Evolutionary conservation across 2,329 filamentous ascomycete species (phyloP).

Genomic region (Xylariaceae sp.): DNA sequence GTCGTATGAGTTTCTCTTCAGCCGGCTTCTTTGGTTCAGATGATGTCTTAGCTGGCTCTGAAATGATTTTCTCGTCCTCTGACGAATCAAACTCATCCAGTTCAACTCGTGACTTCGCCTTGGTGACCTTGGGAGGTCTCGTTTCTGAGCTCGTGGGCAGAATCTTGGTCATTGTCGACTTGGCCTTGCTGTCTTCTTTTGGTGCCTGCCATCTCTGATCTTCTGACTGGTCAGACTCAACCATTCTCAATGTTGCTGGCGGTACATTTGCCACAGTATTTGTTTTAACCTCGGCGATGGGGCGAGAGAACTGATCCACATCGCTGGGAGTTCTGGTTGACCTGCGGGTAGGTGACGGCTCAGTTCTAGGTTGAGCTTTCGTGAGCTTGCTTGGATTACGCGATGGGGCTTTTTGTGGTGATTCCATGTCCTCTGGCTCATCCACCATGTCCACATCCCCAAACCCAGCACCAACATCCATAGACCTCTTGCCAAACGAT

Average conservation of each 20-base stretch:
- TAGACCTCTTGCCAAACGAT: constrained; percentile 57
- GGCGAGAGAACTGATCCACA: constrained; percentile 34
- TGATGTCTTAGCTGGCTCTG: constrained; percentile 25
- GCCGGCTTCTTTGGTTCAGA: constrained; percentile 26
- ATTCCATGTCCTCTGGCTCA: constrained; percentile 44
- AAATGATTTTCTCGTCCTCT: constrained; percentile 40
- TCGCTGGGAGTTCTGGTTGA: constrained; percentile 30
- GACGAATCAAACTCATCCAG: constrained; percentile 68
- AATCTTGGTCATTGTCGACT: constrained; percentile 40
- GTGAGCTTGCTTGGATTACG: constrained; percentile 65
- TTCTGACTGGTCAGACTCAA: constrained; percentile 50
- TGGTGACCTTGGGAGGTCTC: constrained; percentile 54
- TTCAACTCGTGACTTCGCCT: constrained; percentile 59
- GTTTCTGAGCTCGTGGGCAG: constrained; percentile 42
- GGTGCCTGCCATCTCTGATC: constrained; percentile 32
- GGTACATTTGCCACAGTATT: constrained; percentile 55
- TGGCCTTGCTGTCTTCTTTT: constrained; percentile 40
- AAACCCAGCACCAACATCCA: constrained; percentile 44
- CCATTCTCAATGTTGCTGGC: constrained; percentile 52
- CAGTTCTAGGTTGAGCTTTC: constrained; percentile 56
- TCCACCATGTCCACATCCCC: constrained; percentile 41
- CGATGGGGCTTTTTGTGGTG: constrained; percentile 48
- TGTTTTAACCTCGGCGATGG: constrained; percentile 32
- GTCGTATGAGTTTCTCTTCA: constrained; percentile 28
- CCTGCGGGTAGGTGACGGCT: constrained; percentile 45